Conservation (phyloP, 176 grass and related monocot genomes). For the sorghum (Sorghum bicolor) region Sorghum_bicolor_NCBIv3 NC_012873.2:2421501-2422000, state of each 20-base stretch:
- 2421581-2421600: slow-evolving; percentile 23
- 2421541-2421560: not conserved
- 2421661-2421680: not conserved
- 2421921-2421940: slow-evolving; percentile 27
- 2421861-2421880: slow-evolving; percentile 6
- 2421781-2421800: not conserved
- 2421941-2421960: slow-evolving; percentile 8
- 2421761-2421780: slow-evolving; percentile 25
- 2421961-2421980: slow-evolving; percentile 1
- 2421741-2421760: slow-evolving; percentile 9
- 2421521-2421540: slow-evolving; percentile 28
- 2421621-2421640: slow-evolving; percentile 8
- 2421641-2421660: slow-evolving; percentile 21
- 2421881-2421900: slow-evolving; percentile 4
- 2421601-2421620: not conserved
- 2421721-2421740: slow-evolving; percentile 6
- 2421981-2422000: slow-evolving; percentile 22
- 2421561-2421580: not conserved
- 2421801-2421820: not conserved
- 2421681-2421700: slow-evolving; percentile 16
- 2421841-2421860: slow-evolving; percentile 1
- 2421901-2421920: slow-evolving; percentile 12
- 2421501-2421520: slow-evolving; percentile 15
- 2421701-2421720: not conserved
- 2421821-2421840: not conserved